Percentiles rank a stretch among this genome's conserved stretches.
phyloP scores from a whole-genome alignment of 2,329 filamentous ascomycete species.

The Rasamsonia emersonii region DNA sequence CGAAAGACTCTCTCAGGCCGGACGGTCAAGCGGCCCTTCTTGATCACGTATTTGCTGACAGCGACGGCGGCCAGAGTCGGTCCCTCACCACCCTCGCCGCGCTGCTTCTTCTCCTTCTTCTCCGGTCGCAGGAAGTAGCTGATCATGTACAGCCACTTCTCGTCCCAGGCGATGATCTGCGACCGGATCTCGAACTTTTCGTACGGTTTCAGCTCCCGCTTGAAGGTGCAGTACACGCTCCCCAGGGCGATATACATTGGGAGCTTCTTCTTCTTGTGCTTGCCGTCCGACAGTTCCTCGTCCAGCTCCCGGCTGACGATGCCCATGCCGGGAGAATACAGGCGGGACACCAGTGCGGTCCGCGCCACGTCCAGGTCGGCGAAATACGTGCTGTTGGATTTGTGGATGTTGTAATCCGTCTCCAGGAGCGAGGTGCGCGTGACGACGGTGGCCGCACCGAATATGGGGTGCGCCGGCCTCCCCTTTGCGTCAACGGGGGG shows the following conservation, averaged over 20 bases:
- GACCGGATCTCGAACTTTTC: slow-evolving; percentile 66
- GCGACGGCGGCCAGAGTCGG: slow-evolving; percentile 63
- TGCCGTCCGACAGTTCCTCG: slow-evolving; percentile 42
- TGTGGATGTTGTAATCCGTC: slow-evolving; percentile 80
- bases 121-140: slow-evolving; percentile 59
- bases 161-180: slow-evolving; percentile 64
- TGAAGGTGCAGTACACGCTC: slow-evolving; percentile 65
- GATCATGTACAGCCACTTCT: slow-evolving; percentile 72
- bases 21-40: slow-evolving; percentile 73
- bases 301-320: slow-evolving; percentile 46
- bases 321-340: slow-evolving; percentile 52
- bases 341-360: slow-evolving; percentile 65
- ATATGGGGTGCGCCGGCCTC: slow-evolving; percentile 52
- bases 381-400: slow-evolving; percentile 80
- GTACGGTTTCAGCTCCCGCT: slow-evolving; percentile 62
- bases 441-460: slow-evolving; percentile 60
- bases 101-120: slow-evolving; percentile 28
- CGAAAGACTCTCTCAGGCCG: slow-evolving; percentile 69
- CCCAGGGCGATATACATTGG: slow-evolving; percentile 60
- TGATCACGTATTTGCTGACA: slow-evolving; percentile 74
- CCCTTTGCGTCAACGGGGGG: slow-evolving; percentile 23
- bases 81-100: slow-evolving; percentile 41
- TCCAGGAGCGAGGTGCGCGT: slow-evolving; percentile 64
- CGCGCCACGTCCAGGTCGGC: slow-evolving; percentile 76
- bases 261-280: slow-evolving; percentile 37